These are phyloP conservation scores for Protomyces inundatus DNA, from an alignment of 1,139 yeast species.

Conservation along the genomic window DNA sequence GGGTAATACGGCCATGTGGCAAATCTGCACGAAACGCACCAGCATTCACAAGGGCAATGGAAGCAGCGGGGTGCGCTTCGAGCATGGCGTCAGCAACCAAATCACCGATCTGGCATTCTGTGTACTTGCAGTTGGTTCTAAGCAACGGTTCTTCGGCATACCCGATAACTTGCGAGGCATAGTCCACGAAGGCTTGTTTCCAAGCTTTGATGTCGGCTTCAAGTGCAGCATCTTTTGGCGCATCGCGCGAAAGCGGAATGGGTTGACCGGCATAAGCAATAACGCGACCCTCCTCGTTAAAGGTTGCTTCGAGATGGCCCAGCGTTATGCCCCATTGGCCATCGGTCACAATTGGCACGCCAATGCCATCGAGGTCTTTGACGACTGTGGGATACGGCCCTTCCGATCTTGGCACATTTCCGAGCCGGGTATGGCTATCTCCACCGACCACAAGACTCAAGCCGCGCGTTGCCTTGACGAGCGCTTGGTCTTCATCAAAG, in stretches of 20 bases:
- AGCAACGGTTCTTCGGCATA: slow-evolving; percentile 8
- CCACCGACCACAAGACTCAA: slow-evolving; percentile 20
- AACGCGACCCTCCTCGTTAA: slow-evolving; percentile 9
- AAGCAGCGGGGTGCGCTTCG: slow-evolving; percentile 10
- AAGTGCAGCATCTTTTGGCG: not conserved
- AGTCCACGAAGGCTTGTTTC: slow-evolving; percentile 16
- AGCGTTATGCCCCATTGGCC: slow-evolving; percentile 22
- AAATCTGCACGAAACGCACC: slow-evolving; percentile 22
- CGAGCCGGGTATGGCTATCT: slow-evolving; percentile 20
- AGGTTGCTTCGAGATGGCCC: slow-evolving; percentile 11
- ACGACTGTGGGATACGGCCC: slow-evolving; percentile 23
- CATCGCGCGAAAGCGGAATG: not conserved
- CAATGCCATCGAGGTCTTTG: slow-evolving; percentile 6
- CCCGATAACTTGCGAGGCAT: slow-evolving; percentile 20
- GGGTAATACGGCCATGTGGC: slow-evolving; percentile 16
- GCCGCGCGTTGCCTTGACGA: slow-evolving; percentile 13
- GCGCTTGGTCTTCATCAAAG: slow-evolving; percentile 5
- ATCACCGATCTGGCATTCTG: slow-evolving; percentile 20
- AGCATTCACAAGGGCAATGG: slow-evolving; percentile 14
- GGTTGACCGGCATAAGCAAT: slow-evolving; percentile 18
- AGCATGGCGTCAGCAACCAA: slow-evolving; percentile 22
- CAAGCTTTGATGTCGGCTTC: slow-evolving; percentile 3
- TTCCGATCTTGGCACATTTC: slow-evolving; percentile 12
- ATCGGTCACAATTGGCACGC: slow-evolving; percentile 21
- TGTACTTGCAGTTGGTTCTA: slow-evolving; percentile 11